Percentiles rank a stretch among this genome's conserved stretches.
Evolutionary conservation across 805 yeast genomes (phyloP).

Genomic region (Jamesozyma jinghongensis): DNA sequence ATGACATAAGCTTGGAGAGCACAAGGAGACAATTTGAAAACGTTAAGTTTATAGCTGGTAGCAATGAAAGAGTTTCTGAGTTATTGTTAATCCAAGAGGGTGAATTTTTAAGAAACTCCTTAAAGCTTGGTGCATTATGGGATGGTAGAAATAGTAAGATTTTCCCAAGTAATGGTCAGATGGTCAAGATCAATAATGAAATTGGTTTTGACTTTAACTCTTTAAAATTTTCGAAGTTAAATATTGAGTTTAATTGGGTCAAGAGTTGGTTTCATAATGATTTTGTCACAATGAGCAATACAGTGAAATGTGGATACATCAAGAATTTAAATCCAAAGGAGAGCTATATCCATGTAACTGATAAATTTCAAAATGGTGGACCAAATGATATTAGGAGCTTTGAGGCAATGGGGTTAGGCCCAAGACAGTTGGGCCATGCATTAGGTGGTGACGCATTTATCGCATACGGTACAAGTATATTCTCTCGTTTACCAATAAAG

Average conservation of each 20-base stretch:
- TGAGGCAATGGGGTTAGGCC: slow-evolving; percentile 57
- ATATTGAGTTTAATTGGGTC: slow-evolving; percentile 25
- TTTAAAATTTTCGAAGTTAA: slow-evolving; percentile 18
- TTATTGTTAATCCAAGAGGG: slow-evolving; percentile 52
- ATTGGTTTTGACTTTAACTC: slow-evolving; percentile 25
- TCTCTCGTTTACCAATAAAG: slow-evolving; percentile 49
- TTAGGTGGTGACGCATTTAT: slow-evolving; percentile 60
- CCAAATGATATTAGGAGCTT: slow-evolving; percentile 65
- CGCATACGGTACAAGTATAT: slow-evolving; percentile 50
- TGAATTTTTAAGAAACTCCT: slow-evolving; percentile 48
- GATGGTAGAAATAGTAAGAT: slow-evolving; percentile 37
- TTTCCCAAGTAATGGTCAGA: slow-evolving; percentile 40
- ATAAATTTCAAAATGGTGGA: slow-evolving; percentile 80
- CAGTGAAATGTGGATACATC: slow-evolving; percentile 49
- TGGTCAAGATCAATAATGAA: slow-evolving; percentile 37
- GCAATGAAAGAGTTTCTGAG: slow-evolving; percentile 38
- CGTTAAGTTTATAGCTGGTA: slow-evolving; percentile 6
- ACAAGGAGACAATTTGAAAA: slow-evolving; percentile 31
- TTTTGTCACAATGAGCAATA: slow-evolving; percentile 38
- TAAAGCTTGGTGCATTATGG: slow-evolving; percentile 32
- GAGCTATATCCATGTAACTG: slow-evolving; percentile 51
- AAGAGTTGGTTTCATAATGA: slow-evolving; percentile 22
- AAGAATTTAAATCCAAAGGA: slow-evolving; percentile 30
- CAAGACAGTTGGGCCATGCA: slow-evolving; percentile 43
- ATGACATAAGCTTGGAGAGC: slow-evolving; percentile 8